phyloP scores from a whole-genome alignment of 2,329 filamentous ascomycete species.

The Leptographium flavum region DNA sequence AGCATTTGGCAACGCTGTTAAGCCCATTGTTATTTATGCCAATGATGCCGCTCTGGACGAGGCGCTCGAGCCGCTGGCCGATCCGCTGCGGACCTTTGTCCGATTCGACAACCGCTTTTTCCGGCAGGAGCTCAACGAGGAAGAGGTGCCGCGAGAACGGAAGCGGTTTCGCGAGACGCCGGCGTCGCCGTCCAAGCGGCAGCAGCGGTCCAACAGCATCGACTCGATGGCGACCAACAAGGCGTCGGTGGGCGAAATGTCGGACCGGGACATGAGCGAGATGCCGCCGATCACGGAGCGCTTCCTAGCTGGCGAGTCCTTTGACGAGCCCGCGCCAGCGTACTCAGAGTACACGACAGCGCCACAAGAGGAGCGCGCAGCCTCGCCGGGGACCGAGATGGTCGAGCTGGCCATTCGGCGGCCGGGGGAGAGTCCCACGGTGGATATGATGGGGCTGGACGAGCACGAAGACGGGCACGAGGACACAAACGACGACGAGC shows the following conservation, averaged over 20 bases:
- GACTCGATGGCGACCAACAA: slow-evolving; percentile 33
- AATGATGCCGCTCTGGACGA: slow-evolving; percentile 16
- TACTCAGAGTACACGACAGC: background rate
- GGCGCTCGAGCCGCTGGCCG: slow-evolving; percentile 12
- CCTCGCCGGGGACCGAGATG: slow-evolving; percentile 7
- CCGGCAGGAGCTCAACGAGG: slow-evolving; percentile 18
- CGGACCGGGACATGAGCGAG: slow-evolving; percentile 17
- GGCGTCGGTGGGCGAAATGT: slow-evolving; percentile 22
- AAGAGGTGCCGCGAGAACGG: slow-evolving; percentile 14
- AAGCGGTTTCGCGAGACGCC: slow-evolving; percentile 14
- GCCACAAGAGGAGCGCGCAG: background rate
- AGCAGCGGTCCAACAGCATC: slow-evolving; percentile 29
- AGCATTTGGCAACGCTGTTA: slow-evolving; percentile 7
- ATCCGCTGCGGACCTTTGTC: slow-evolving; percentile 18
- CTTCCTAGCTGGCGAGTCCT: slow-evolving; percentile 1
- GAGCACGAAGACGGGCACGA: too few relatives aligned
- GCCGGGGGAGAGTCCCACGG: background rate
- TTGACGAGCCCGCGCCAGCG: too few relatives aligned
- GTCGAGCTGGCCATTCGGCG: slow-evolving; percentile 7
- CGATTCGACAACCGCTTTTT: slow-evolving; percentile 21
- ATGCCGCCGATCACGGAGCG: slow-evolving; percentile 2
- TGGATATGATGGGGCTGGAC: background rate
- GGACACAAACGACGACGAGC: too few relatives aligned
- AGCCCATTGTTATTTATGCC: slow-evolving; percentile 19
- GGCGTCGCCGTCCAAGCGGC: slow-evolving; percentile 28